Percentiles rank a stretch among this genome's conserved stretches.
Evolutionary conservation across 73 alveolate genomes (phyloP).

Genomic region (Effrenium voratum): DNA sequence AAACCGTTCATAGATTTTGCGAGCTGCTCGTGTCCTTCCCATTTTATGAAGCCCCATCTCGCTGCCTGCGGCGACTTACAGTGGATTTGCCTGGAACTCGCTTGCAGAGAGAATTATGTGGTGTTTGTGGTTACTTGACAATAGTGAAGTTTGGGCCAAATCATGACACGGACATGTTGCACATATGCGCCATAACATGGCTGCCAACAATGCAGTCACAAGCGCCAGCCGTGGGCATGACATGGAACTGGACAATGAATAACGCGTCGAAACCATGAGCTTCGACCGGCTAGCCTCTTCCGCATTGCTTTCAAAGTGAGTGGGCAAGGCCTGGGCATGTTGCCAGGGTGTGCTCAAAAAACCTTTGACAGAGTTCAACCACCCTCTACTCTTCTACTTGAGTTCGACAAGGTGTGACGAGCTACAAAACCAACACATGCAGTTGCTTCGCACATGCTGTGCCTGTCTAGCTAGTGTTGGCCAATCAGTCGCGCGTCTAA

Average conservation of each 20-base stretch:
- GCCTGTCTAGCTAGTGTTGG: too few relatives aligned
- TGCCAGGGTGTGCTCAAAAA: neutral
- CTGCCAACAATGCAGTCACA: neutral
- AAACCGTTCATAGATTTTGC: too few relatives aligned
- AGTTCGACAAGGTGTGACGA: neutral
- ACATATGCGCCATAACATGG: neutral
- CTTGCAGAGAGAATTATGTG: too few relatives aligned
- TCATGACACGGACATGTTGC: neutral
- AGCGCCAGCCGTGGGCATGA: neutral
- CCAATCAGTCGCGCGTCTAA: too few relatives aligned
- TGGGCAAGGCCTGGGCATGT: slow-evolving; percentile 9
- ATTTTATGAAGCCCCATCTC: too few relatives aligned
- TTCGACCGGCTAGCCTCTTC: neutral
- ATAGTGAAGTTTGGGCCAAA: neutral
- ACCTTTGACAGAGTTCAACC: neutral
- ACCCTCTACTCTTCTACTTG: too few relatives aligned
- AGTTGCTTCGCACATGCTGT: too few relatives aligned
- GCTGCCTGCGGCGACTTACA: too few relatives aligned
- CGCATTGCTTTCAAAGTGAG: neutral
- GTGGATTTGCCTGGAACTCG: too few relatives aligned
- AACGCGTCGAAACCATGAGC: neutral
- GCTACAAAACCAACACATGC: too few relatives aligned
- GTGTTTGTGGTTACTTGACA: neutral
- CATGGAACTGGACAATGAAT: neutral
- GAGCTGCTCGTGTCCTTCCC: too few relatives aligned